phyloP scores from a whole-genome alignment of 1,284 basidiomycete species.

The Cryptococcus sp. region DNA sequence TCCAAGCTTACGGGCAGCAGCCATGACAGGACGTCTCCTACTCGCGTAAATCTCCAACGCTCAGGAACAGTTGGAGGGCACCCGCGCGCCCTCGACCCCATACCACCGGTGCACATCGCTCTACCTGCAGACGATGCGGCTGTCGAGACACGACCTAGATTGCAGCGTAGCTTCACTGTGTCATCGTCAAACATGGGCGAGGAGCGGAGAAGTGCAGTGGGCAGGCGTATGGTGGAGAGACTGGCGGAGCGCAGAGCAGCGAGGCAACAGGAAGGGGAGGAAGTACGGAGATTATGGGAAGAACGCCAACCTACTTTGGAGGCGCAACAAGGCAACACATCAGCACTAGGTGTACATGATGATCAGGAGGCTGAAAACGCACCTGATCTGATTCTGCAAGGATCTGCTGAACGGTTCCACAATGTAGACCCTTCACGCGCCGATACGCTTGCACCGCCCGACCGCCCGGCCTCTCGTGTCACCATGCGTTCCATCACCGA shows the following conservation, averaged over 20 bases:
- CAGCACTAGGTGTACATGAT: not conserved
- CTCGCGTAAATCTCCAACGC: constrained; percentile 27
- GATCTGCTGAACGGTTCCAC: no score
- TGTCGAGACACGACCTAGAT: constrained; percentile 37
- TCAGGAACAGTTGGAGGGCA: constrained; percentile 42
- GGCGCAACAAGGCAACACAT: not conserved
- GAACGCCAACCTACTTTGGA: constrained; percentile 27
- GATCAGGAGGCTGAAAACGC: not conserved
- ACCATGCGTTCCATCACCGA: constrained; percentile 42
- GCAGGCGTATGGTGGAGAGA: constrained; percentile 51
- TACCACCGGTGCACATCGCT: not conserved
- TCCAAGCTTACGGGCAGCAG: constrained; percentile 50
- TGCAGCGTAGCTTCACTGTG: constrained; percentile 51
- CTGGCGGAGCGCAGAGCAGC: constrained; percentile 46
- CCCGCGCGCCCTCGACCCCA: not conserved
- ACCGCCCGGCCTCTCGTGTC: constrained; percentile 40
- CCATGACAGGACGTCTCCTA: constrained; percentile 30
- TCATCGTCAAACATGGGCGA: constrained; percentile 51
- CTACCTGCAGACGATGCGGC: constrained; percentile 10
- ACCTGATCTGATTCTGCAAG: no score
- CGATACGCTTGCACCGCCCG: constrained; percentile 21
- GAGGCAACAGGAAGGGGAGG: constrained; percentile 41
- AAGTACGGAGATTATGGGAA: constrained; percentile 45
- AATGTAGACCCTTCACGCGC: not conserved
- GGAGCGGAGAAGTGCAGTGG: constrained; percentile 53